phyloP scores from a whole-genome alignment of 2,329 filamentous ascomycete genomes.

The Emydomyces testavorans region DNA sequence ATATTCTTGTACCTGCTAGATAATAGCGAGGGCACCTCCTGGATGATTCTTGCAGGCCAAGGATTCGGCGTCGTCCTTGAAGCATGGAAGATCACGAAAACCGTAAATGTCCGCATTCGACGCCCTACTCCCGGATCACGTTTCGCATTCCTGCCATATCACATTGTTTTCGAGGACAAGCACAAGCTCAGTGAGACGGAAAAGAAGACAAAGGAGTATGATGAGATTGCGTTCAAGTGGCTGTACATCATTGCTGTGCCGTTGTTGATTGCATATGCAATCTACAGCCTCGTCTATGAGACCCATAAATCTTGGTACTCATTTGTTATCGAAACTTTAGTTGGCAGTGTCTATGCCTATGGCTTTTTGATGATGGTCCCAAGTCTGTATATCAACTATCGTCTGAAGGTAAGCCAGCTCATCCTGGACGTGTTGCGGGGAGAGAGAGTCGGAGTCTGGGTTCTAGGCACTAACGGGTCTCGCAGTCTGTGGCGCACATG shows the following conservation, averaged over 20 bases:
- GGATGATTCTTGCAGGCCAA: conserved; percentile 96
- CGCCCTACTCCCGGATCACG: conserved; percentile 54
- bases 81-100: conserved; percentile 93
- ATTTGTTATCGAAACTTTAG: conserved; percentile 86
- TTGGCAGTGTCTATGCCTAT: conserved; percentile 93
- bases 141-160: conserved; percentile 66
- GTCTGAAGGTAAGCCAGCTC: conserved; percentile 55
- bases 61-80: conserved; percentile 69
- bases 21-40: conserved; percentile 94
- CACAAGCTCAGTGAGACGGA: conserved; percentile 90
- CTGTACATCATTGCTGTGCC: conserved; percentile 88
- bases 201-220: conserved; percentile 96
- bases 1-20: conserved; percentile 96
- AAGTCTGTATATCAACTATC: conserved; percentile 96
- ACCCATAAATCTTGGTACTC: conserved; percentile 97
- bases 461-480: neutral
- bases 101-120: conserved; percentile 76
- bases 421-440: neutral
- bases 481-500: conserved; percentile 76
- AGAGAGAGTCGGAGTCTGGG: neutral
- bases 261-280: conserved; percentile 75
- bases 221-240: conserved; percentile 94
- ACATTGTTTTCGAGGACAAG: conserved; percentile 85
- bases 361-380: conserved; percentile 99
- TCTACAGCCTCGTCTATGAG: conserved; percentile 85